phyloP scores from a whole-genome alignment of 139 green algal species.

The Chlorella vulgaris region DNA sequence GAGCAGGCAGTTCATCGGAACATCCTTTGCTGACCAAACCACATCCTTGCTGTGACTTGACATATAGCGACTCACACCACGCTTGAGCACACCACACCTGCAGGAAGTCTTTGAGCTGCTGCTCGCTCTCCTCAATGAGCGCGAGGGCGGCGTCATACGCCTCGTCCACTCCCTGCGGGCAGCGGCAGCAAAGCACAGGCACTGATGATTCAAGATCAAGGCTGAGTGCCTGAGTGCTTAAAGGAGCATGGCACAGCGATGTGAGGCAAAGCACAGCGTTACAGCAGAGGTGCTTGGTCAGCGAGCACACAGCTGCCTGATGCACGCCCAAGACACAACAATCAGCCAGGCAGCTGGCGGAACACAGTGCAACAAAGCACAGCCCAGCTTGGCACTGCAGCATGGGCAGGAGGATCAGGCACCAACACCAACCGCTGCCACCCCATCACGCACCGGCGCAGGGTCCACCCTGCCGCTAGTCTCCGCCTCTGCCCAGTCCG shows the following conservation, averaged over 20 bases:
- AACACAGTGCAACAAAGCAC: no score
- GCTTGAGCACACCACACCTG: slow-evolving; percentile 22
- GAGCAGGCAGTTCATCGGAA: no score
- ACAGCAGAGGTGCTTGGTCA: no score
- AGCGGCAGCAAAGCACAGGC: background rate
- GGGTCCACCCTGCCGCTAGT: slow-evolving; percentile 76
- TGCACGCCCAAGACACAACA: no score
- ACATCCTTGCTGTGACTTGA: background rate
- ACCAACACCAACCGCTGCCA: no score
- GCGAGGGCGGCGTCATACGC: slow-evolving; percentile 71
- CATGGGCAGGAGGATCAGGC: background rate
- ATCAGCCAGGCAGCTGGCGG: no score
- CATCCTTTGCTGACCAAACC: no score
- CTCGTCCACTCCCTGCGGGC: slow-evolving; percentile 68
- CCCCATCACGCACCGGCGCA: background rate
- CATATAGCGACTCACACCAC: background rate
- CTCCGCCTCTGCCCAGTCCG: slow-evolving; percentile 87
- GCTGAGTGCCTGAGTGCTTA: no score
- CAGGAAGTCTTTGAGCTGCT: slow-evolving; percentile 66
- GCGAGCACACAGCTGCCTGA: no score
- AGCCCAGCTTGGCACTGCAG: no score
- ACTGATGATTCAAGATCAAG: background rate
- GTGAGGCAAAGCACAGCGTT: no score
- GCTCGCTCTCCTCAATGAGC: slow-evolving; percentile 53
- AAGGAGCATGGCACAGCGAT: no score